Conservation (phyloP, 495 filamentous ascomycete species). For the Podospora pseudocomata region DNA sequence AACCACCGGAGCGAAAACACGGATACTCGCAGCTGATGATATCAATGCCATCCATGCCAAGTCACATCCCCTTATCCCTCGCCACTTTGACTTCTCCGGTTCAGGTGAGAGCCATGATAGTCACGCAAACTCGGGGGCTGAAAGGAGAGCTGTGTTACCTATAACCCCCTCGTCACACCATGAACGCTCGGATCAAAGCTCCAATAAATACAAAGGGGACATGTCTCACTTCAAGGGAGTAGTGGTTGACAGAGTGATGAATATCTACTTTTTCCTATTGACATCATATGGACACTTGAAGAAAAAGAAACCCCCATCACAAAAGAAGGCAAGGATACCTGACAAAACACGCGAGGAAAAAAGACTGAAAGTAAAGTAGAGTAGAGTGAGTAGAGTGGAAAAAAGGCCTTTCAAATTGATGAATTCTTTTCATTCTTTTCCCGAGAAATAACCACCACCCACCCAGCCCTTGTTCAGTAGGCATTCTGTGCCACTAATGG, state of each 20-base stretch:
- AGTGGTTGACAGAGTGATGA: neutral
- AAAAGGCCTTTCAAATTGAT: neutral
- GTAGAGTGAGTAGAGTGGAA: neutral
- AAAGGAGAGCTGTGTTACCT: neutral
- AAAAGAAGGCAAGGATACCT: neutral
- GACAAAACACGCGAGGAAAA: neutral
- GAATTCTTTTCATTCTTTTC: neutral
- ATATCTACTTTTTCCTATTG: neutral
- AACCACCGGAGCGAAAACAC: neutral
- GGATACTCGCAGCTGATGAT: neutral
- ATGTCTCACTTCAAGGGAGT: neutral
- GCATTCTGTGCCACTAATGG: neutral
- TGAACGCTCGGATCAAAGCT: neutral
- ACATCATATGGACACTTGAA: neutral
- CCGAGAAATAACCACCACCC: neutral
- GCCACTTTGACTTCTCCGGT: no score
- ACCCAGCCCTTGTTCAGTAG: neutral
- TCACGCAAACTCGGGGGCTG: neutral
- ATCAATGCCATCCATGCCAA: neutral
- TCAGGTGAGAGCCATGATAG: neutral
- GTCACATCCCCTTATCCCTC: no score
- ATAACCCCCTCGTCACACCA: neutral
- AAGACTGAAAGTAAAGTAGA: neutral
- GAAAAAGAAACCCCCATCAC: slow-evolving; percentile 12
- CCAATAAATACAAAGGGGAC: neutral